Conservation (phyloP, 2,329 filamentous ascomycete genomes). For the Claviceps digitariae region DNA sequence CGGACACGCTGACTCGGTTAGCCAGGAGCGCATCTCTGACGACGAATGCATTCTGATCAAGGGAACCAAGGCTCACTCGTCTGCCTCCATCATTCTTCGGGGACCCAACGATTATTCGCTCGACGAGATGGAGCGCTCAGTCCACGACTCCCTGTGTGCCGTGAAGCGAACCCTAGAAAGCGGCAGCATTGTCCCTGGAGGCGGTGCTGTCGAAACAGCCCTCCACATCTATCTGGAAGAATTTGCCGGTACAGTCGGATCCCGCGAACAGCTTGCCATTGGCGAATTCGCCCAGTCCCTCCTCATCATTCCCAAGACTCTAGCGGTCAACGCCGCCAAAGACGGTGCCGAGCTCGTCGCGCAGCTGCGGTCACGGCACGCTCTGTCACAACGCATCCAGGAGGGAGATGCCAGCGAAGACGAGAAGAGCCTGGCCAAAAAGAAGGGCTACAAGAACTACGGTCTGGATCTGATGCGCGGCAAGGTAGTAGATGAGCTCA, state of each 20-base stretch:
- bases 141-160: constrained; percentile 92
- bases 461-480: constrained; percentile 81
- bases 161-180: constrained; percentile 96
- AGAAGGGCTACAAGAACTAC: constrained; percentile 98
- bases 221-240: constrained; percentile 98
- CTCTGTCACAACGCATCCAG: constrained; percentile 80
- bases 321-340: constrained; percentile 94
- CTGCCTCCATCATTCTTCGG: constrained; percentile 89
- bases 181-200: constrained; percentile 90
- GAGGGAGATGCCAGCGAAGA: constrained; percentile 76
- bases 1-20: constrained; percentile 85
- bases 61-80: constrained; percentile 87
- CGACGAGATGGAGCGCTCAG: constrained; percentile 97
- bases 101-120: constrained; percentile 93
- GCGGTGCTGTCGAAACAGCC: constrained; percentile 95
- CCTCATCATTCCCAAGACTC: constrained; percentile 87
- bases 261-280: constrained; percentile 92
- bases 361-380: constrained; percentile 86
- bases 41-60: constrained; percentile 97
- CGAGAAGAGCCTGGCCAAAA: constrained; percentile 78
- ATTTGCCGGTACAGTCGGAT: constrained; percentile 93
- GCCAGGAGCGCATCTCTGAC: constrained; percentile 97
- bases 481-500: constrained; percentile 84
- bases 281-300: constrained; percentile 94
- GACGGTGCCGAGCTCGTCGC: constrained; percentile 91